Conservation (phyloP, 228 moss, liverwort and hornwort genomes). For the Sphagnum fallax region DNA sequence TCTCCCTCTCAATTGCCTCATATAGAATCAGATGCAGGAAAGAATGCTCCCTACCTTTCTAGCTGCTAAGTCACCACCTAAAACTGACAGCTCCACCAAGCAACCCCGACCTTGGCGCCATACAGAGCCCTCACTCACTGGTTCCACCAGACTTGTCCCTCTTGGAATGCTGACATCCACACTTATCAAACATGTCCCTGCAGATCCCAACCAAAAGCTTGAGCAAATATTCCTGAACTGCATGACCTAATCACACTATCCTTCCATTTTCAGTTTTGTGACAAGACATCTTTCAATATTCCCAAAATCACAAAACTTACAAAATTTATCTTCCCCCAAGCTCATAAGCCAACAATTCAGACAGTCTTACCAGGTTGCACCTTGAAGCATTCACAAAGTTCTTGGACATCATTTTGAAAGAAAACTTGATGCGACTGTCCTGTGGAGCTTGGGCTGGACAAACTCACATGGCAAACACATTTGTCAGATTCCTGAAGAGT, state of each 20-base stretch:
- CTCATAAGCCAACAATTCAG: too few species aligned
- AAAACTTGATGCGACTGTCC: not conserved
- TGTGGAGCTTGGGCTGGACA: conserved; percentile 2
- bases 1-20: too few species aligned
- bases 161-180: conserved; percentile 41
- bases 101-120: conserved; percentile 78
- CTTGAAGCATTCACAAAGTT: conserved; percentile 10
- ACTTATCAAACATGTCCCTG: conserved; percentile 58
- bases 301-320: too few species aligned
- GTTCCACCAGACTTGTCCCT: conserved; percentile 47
- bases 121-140: conserved; percentile 39
- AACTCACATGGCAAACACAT: too few species aligned
- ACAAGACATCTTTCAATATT: too few species aligned
- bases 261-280: too few species aligned
- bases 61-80: conserved; percentile 43
- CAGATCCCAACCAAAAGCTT: not conserved
- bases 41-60: conserved; percentile 30
- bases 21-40: too few species aligned
- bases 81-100: conserved; percentile 60
- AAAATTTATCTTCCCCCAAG: too few species aligned
- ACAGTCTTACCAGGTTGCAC: conserved; percentile 44
- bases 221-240: too few species aligned
- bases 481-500: too few species aligned
- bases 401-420: not conserved
- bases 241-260: too few species aligned